Evolutionary conservation across 495 filamentous ascomycete species (phyloP), one percentile per base, ranked within the genome.

Genomic region (Amorphotheca resinae): DNA sequence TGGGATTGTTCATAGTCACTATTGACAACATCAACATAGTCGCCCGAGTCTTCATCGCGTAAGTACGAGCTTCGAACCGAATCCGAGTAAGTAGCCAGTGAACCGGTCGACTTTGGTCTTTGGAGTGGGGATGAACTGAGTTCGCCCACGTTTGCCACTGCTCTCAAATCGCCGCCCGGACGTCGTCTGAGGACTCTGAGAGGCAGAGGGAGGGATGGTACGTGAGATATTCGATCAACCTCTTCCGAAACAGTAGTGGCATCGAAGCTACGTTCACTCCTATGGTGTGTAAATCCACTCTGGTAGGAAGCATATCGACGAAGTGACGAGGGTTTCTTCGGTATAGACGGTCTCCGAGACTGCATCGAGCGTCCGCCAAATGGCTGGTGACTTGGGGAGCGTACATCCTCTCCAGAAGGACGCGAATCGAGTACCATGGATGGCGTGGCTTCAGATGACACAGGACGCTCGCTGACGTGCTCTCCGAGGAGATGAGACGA

Each of bases 101-200:
- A 89, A 18, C 73, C 78, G 15, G 78, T 72, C 5, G 87, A 93
- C 30, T 68, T 73, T 17, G 83, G 83, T 50, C 77, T 71, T 38
- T 69, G 66, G 2, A 67, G 60, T 25, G 67, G 21, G 11, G 22
- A 2, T 18, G 33, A 58, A 36, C 82, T 75, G 6, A 83, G 54
- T 31, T 87, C 84, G 47, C 75, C 73, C 18, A 83, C 80, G 56
- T 82, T 84, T 21, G 75, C 69, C 38, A 77, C 85, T 18, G 80
- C 84, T 48, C 86, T 78, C 38, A 98, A 66, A 64, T 96, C 80
- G 26, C 91, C 87, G 37, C 91, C 91, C 14, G 89, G 93, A 21
- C 84, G 75, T 55, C 91, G 74, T 44, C 91, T 76, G 31, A 98
- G 76, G 46, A 83, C 72, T 17, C 70, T 61, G n/a, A 69, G 58